phyloP scores from a whole-genome alignment of 2,329 filamentous ascomycete species.

The Alternaria sp. region DNA sequence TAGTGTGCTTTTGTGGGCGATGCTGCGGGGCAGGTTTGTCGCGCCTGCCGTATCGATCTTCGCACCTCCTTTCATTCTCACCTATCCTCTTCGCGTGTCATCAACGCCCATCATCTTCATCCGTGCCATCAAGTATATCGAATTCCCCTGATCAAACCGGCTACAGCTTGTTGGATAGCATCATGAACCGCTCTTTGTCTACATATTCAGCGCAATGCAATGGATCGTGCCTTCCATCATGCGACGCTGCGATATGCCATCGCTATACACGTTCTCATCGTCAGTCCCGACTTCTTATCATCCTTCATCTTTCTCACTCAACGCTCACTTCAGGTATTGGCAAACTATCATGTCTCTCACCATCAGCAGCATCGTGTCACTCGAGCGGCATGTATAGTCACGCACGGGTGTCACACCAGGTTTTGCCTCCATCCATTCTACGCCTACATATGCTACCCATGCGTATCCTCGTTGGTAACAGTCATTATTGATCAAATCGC shows the following conservation, averaged over 20 bases:
- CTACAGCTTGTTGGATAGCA: too few species aligned
- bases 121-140: neutral
- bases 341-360: neutral
- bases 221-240: neutral
- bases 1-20: constrained; percentile 40
- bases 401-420: fast-evolving
- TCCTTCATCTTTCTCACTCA: fast-evolving
- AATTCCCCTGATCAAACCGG: too few species aligned
- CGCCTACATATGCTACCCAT: neutral
- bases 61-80: neutral
- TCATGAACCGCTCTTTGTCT: too few species aligned
- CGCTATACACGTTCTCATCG: neutral
- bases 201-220: too few species aligned
- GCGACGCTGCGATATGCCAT: neutral
- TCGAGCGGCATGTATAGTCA: fast-evolving
- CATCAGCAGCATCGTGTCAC: neutral
- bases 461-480: fast-evolving
- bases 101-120: neutral
- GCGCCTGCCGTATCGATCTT: constrained; percentile 21
- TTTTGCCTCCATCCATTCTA: neutral
- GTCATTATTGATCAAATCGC: neutral
- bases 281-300: neutral
- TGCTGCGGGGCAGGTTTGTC: constrained; percentile 30
- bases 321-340: neutral
- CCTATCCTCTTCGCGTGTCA: neutral